Conservation (phyloP, 2,329 filamentous ascomycete genomes). For the Talaromyces sp. region DNA sequence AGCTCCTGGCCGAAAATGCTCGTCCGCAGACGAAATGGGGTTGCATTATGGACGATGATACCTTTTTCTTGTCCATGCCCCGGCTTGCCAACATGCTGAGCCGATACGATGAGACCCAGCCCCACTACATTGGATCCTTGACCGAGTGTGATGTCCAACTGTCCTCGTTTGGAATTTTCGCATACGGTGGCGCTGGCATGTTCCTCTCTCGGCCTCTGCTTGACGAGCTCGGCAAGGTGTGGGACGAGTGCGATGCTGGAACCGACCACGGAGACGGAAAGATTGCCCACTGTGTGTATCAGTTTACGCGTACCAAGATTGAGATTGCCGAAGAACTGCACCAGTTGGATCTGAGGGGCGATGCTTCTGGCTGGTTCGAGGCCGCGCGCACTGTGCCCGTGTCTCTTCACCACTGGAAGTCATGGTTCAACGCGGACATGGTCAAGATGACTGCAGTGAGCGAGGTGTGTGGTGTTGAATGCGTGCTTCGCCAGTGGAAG, state of each 20-base stretch:
- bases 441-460: constrained; percentile 48
- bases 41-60: constrained; percentile 59
- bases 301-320: constrained; percentile 51
- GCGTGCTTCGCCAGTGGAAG: constrained; percentile 54
- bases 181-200: constrained; percentile 57
- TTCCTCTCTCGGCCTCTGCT: constrained; percentile 55
- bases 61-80: constrained; percentile 56
- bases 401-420: constrained; percentile 61
- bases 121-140: constrained; percentile 54
- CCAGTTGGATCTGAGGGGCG: constrained; percentile 54
- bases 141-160: constrained; percentile 55
- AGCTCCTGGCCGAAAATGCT: constrained; percentile 44
- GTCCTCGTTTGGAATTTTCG: constrained; percentile 53
- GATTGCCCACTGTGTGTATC: constrained; percentile 55
- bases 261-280: constrained; percentile 52
- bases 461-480: constrained; percentile 52
- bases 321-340: constrained; percentile 53
- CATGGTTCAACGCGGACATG: constrained; percentile 52
- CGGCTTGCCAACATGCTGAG: constrained; percentile 46
- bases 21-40: constrained; percentile 50
- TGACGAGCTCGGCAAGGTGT: constrained; percentile 43
- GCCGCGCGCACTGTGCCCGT: constrained; percentile 48
- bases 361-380: constrained; percentile 59
- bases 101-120: constrained; percentile 45
- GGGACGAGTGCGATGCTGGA: constrained; percentile 47